Base-by-base conservation (phyloP, 371 early-diverging fungal species). In the Phascolomyces articulosus region DNA sequence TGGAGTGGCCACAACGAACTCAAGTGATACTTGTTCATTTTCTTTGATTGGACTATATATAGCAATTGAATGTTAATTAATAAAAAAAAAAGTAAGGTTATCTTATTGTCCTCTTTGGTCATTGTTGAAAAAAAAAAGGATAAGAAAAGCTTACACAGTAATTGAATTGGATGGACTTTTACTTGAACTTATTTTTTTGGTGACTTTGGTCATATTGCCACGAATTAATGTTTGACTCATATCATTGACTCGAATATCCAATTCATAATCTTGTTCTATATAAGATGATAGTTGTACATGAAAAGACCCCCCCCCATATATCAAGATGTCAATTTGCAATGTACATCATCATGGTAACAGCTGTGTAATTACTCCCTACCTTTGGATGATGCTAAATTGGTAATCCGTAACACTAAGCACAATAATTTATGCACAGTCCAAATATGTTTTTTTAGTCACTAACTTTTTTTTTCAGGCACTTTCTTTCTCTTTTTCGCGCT, bases 381-480 rank as follows among this genome's bases (percentile, higher is more conserved):
- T 49, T 61, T 60, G 27, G 61, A 62, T 18, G 69, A 69, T 18
- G 65, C 49, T 53, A 49, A 13, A 21, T 69, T 69, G 23, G 53
- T 69, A 24, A 69, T 41, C 21, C 62, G 61, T 13, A 69, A 21
- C 16, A 69, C 69, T 69, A n/a, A n/a, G n/a, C n/a, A n/a, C n/a
- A n/a, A n/a, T n/a, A n/a, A n/a, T n/a, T n/a, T n/a, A n/a, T n/a
- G n/a, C n/a, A n/a, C n/a, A n/a, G n/a, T n/a, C n/a, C n/a, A n/a
- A n/a, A n/a, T n/a, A n/a, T n/a, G n/a, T n/a, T n/a, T n/a, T n/a
- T n/a, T n/a, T n/a, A n/a, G n/a, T n/a, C n/a, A n/a, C n/a, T n/a
- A n/a, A n/a, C n/a, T 18, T 44, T 44, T 44, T 18, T 44, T n/a
- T 2, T 18, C 41, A 41, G 4, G 8, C n/a, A 4, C n/a, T 44